Base-by-base conservation (phyloP, 441 rosid species). In the Dalechampia spathulata region DNA sequence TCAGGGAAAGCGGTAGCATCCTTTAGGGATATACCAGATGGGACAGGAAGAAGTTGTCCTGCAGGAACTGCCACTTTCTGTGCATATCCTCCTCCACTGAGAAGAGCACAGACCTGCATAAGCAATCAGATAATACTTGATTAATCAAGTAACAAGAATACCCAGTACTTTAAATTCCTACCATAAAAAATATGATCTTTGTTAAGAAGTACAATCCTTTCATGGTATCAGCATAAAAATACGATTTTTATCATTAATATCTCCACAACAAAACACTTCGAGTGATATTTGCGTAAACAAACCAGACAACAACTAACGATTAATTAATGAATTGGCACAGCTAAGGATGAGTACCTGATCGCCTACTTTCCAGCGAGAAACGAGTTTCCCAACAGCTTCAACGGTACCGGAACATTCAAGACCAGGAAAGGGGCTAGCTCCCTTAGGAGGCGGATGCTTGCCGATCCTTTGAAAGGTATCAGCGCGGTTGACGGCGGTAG, bases 361-460 rank as follows among this genome's bases (percentile, higher is more conserved):
- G 41, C 96, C 96, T 14, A 80, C 70, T 60, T 85, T 86, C 96
- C 96, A 92, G 21, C 82, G 82, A 37, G 90, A 80, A 43, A 88
- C 96, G 50, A 41, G 52, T 28, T 66, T 70, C 6, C 96, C 96
- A 0, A 86, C 66, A 16, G 90, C 71, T 45, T 69, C 80, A 7
- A 92, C 43, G 52, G 82, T 86, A n/a, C 96, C 96, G 15, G 96
- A 89, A 57, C 99, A 92, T 64, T 89, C 99, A 22, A 92, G 82
- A 47, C 96, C 92, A n/a, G 44, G 96, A 59, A 75, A 76, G 16
- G 83, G 76, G 49, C 98, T 92, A 9, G 83, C 71, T 14, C 83
- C 98, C 53, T 83, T 75, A 2, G 96, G 94, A n/a, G 94, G 88
- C 12, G 86, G 60, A 65, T 86, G 79, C 38, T 57, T 61, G 69